Evolutionary conservation across 306 rosid species (phyloP), one percentile per base, ranked within the genome.

Genomic region (Benincasa hispida): DNA sequence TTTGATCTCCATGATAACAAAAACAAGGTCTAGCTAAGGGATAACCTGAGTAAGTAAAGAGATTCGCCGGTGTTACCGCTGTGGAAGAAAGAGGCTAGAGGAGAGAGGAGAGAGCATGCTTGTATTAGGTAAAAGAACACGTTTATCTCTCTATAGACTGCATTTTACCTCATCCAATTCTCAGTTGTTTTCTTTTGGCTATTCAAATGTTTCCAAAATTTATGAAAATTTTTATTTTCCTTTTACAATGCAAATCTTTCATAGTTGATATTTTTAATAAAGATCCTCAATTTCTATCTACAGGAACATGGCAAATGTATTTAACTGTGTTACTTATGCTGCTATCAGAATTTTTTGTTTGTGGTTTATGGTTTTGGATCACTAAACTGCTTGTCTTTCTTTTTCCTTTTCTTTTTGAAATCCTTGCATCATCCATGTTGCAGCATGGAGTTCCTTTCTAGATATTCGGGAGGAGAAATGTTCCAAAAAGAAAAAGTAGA

Each of bases 401-500:
- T 51, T 45, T 35, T 37, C 21, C 82, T 66, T 82, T 63, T 78
- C 15, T 72, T 25, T 74, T 74, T 13, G 17, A 34, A 74, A 24
- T 17, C 45, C 19, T 61, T 6, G 51, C 62, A 77, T 70, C 41
- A 41, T 76, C 83, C 59, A 83, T 83, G 74, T 87, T 89, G 86
- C 83, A 94, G 99, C 83, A 90, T 94, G 99, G 97, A 94, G 89
- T 94, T 94, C 85, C 97, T 94, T 81, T 89, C 92, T 79, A 90
- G 92, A 90, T 79, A 92, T 35, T 84, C 90, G 11, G 87, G 86
- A 78, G 91, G 87, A 74, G 99, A 94, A n/a, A n/a, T n/a, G n/a
- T n/a, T 58, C 17, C 1, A 22, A 21, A 11, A 58, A 58, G 2
- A 25, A 0, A 10, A 9, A 21, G 25, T 25, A 4, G 34, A 22